Percentiles rank a stretch among this genome's conserved stretches.
Evolutionary conservation across 2,329 filamentous ascomycete species (phyloP).

Genomic region (Tolypocladium paradoxum): DNA sequence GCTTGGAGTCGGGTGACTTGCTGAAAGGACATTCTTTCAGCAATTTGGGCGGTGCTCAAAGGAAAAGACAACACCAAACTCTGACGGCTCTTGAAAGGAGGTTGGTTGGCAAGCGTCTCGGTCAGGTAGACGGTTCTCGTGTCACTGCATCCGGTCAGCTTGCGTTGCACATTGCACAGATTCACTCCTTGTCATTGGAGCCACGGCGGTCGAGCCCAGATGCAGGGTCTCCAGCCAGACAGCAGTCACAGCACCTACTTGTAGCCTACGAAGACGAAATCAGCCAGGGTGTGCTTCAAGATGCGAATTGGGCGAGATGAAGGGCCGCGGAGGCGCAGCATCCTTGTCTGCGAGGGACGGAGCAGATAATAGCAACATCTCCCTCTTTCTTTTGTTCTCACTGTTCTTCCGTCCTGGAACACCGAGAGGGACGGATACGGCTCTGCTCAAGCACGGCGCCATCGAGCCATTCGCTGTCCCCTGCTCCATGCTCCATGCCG

Average conservation of each 20-base stretch:
- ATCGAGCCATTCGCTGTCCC: neutral
- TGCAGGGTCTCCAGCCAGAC: neutral
- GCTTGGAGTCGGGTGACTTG: no score
- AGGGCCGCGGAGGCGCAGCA: neutral
- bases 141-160: neutral
- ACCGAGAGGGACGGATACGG: neutral
- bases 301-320: neutral
- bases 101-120: neutral
- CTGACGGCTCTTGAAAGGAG: no score
- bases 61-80: neutral
- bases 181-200: neutral
- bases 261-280: neutral
- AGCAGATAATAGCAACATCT: neutral
- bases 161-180: neutral
- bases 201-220: neutral
- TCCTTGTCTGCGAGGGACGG: neutral
- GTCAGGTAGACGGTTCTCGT: neutral
- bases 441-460: neutral
- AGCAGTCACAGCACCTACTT: no score
- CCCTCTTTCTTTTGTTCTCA: neutral
- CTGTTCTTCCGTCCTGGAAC: neutral
- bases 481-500: neutral
- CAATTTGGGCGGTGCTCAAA: neutral
- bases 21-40: no score
- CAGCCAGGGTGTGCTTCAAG: neutral